Conservation (phyloP, 495 filamentous ascomycete genomes). For the Letharia lupina region DNA sequence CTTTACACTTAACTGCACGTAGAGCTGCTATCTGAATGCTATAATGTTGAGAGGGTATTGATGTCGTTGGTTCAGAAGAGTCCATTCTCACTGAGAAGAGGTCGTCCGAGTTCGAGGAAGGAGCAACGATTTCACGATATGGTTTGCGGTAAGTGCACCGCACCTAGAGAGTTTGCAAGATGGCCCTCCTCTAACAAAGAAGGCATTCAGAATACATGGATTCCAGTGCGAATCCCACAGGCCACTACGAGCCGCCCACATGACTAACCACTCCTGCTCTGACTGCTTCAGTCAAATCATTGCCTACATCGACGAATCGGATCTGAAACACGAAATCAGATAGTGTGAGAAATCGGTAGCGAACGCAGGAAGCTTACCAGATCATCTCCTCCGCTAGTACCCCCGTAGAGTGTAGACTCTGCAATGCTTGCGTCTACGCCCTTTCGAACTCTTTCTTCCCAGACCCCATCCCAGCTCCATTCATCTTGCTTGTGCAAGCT, state of each 20-base stretch:
- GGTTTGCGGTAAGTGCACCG: not conserved
- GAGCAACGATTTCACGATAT: not conserved
- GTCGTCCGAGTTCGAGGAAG: not conserved
- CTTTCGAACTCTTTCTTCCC: constrained; percentile 73
- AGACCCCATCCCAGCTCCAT: constrained; percentile 96
- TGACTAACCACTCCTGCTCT: constrained; percentile 31
- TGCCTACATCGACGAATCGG: constrained; percentile 58
- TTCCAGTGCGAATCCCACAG: not conserved
- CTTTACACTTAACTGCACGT: constrained; percentile 8
- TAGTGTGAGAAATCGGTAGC: not conserved
- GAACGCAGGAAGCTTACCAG: constrained; percentile 42
- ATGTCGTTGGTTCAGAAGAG: constrained; percentile 1
- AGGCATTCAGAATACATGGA: not conserved
- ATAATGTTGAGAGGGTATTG: constrained; percentile 10
- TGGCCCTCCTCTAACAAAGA: not conserved
- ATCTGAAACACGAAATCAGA: constrained; percentile 43
- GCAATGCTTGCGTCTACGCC: constrained; percentile 68
- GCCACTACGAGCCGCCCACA: constrained; percentile 29
- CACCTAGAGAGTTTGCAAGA: not conserved
- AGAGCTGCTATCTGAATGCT: constrained; percentile 10
- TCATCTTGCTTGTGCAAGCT: constrained; percentile 56
- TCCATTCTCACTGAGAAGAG: not conserved
- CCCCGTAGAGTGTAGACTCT: constrained; percentile 68
- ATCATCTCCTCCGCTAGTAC: constrained; percentile 51
- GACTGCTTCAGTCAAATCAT: constrained; percentile 46